phyloP scores from a whole-genome alignment of 768 basidiomycete species.

The Auricularia auricula-judae region DNA sequence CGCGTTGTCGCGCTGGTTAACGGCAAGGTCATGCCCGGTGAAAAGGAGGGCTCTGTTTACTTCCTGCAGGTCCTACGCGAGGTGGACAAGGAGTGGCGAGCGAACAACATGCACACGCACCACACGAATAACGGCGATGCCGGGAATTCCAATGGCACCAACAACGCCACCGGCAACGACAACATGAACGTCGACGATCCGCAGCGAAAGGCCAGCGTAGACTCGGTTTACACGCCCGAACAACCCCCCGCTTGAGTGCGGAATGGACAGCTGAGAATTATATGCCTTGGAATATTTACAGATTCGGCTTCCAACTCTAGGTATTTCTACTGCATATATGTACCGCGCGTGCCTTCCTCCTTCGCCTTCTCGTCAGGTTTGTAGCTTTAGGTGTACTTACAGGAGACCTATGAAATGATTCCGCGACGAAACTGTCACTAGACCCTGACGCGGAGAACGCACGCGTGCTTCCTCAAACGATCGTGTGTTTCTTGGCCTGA shows the following conservation, averaged over 20 bases:
- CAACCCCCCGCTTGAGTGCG: neutral
- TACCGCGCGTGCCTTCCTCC: neutral
- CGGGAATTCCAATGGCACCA: neutral
- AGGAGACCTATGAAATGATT: too few species aligned
- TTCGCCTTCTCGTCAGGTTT: neutral
- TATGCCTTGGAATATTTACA: neutral
- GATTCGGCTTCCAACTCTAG: neutral
- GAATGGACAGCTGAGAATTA: neutral
- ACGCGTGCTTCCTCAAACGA: too few species aligned
- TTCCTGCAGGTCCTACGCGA: conserved; percentile 38
- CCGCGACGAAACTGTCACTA: too few species aligned
- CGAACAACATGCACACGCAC: conserved; percentile 4
- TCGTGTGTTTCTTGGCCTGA: neutral
- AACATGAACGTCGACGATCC: neutral
- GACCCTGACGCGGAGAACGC: too few species aligned
- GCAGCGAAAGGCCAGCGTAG: neutral
- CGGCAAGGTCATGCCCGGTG: conserved; percentile 30
- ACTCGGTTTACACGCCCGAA: neutral
- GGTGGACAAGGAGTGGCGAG: conserved; percentile 36
- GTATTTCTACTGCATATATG: neutral
- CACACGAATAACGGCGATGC: neutral
- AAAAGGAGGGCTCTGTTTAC: conserved; percentile 36
- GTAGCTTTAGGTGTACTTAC: neutral
- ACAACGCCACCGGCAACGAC: neutral
- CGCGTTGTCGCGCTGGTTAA: conserved; percentile 40